phyloP scores from a whole-genome alignment of 805 yeast genomes.

The Candida khao-thaluensis region DNA sequence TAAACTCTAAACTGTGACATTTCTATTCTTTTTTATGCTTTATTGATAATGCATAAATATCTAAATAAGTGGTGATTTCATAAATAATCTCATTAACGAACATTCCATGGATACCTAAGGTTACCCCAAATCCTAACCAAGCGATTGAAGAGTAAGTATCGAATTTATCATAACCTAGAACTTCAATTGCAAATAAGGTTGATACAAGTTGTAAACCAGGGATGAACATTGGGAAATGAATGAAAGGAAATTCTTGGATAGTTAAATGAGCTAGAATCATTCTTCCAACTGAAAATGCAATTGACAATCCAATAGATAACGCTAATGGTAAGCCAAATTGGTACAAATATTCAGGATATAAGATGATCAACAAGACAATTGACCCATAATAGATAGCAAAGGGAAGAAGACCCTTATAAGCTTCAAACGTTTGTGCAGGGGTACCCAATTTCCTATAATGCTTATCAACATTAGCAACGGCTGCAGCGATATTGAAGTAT shows the following conservation, averaged over 20 bases:
- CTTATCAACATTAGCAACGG: conserved; percentile 56
- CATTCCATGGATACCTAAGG: conserved; percentile 65
- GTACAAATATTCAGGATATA: conserved; percentile 52
- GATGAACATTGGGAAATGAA: conserved; percentile 67
- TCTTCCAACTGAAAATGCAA: conserved; percentile 88
- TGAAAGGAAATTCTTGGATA: conserved; percentile 68
- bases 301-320: conserved; percentile 67
- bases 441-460: conserved; percentile 36
- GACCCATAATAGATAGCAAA: conserved; percentile 55
- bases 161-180: conserved; percentile 40
- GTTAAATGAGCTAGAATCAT: conserved; percentile 87
- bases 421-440: conserved; percentile 40
- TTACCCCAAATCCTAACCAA: conserved; percentile 66
- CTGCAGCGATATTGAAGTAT: conserved; percentile 66
- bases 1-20: no score
- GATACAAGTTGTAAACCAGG: conserved; percentile 51
- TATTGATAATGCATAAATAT: conserved; percentile 80
- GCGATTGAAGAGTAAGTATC: conserved; percentile 50
- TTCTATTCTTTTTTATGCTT: conserved; percentile 65
- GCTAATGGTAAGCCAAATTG: conserved; percentile 54
- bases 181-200: conserved; percentile 31
- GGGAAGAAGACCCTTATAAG: conserved; percentile 61
- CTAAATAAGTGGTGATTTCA: conserved; percentile 76
- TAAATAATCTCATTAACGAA: conserved; percentile 76
- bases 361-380: conserved; percentile 45